A percentile compares a stretch with the other conserved stretches of the same genome.
phyloP scores from a whole-genome alignment of 2,329 filamentous ascomycete species.

The Corynespora cassiicola region DNA sequence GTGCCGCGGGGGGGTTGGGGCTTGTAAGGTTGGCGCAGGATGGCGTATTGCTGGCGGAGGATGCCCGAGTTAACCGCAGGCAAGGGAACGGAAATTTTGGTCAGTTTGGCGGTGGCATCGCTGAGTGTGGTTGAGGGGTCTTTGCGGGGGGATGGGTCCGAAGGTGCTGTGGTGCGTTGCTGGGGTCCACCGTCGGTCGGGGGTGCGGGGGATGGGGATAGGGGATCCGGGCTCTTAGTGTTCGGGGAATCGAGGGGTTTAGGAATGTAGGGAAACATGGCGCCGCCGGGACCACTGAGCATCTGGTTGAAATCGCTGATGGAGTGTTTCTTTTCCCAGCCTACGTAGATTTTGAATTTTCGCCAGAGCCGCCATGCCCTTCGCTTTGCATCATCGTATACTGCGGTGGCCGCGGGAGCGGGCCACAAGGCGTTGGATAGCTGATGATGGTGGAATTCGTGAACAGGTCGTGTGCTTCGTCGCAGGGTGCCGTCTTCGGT shows the following conservation, averaged over 20 bases:
- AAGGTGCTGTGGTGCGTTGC: constrained; percentile 12
- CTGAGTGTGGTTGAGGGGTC: not conserved
- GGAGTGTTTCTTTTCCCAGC: constrained; percentile 23
- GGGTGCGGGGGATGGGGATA: constrained; percentile 6
- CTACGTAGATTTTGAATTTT: constrained; percentile 28
- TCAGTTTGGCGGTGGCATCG: no score
- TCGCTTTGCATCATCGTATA: constrained; percentile 31
- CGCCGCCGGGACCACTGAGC: no score
- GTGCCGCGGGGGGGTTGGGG: constrained; percentile 51
- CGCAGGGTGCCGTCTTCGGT: constrained; percentile 47
- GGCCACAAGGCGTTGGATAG: constrained; percentile 33
- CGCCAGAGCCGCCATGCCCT: constrained; percentile 28
- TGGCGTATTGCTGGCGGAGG: constrained; percentile 30
- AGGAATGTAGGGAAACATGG: no score
- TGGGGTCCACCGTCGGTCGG: constrained; percentile 20
- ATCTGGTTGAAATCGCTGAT: constrained; percentile 11
- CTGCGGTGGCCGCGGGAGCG: constrained; percentile 21
- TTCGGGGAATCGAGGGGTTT: no score
- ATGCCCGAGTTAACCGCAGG: no score
- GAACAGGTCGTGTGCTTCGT: constrained; percentile 32
- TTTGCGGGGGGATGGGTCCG: constrained; percentile 5
- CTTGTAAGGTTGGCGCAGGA: constrained; percentile 19
- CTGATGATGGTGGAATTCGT: constrained; percentile 43
- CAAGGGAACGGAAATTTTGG: no score
- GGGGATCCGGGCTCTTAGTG: no score